Evolutionary conservation across 768 basidiomycete genomes (phyloP).

Genomic region (Mycena polygramma): DNA sequence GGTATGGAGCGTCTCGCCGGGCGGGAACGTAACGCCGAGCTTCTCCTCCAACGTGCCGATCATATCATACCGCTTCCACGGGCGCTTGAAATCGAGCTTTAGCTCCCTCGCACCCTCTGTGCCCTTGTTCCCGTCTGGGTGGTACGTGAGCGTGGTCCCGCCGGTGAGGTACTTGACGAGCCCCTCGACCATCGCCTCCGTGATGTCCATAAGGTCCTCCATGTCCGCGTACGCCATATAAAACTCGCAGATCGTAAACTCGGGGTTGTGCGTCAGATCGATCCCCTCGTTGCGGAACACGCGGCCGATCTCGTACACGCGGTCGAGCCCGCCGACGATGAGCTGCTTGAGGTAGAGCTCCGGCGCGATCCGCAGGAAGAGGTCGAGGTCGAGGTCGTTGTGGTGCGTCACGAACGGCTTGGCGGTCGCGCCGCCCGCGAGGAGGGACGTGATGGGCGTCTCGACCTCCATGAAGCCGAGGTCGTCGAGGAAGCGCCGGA

Average conservation of each 20-base stretch:
- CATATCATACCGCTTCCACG: conserved; percentile 99
- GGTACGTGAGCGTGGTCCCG: conserved; percentile 85
- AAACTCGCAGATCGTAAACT: conserved; percentile 99
- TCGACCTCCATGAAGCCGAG: conserved; percentile 99
- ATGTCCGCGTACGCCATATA: conserved; percentile 99
- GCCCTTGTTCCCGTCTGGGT: conserved; percentile 94
- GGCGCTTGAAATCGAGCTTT: conserved; percentile 88
- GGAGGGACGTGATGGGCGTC: conserved; percentile 97
- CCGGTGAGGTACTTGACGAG: conserved; percentile 89
- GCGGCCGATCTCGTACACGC: conserved; percentile 98
- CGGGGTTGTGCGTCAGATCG: conserved; percentile 98
- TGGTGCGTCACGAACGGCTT: conserved; percentile 99
- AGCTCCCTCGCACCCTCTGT: conserved; percentile 72
- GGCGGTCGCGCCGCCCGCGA: conserved; percentile 97
- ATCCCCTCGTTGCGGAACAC: conserved; percentile 99
- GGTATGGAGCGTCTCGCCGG: conserved; percentile 90
- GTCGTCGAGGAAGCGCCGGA: conserved; percentile 89
- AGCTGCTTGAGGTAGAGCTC: conserved; percentile 99
- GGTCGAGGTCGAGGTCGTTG: conserved; percentile 96
- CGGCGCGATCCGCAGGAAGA: conserved; percentile 97
- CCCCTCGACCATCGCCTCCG: conserved; percentile 90
- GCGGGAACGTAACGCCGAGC: conserved; percentile 91
- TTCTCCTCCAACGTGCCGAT: conserved; percentile 96
- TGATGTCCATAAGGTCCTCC: conserved; percentile 98
- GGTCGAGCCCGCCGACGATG: conserved; percentile 95